Evolutionary conservation across 768 basidiomycete genomes (phyloP), one percentile per base, ranked within the genome.

Genomic region (Kwoniella pini): DNA sequence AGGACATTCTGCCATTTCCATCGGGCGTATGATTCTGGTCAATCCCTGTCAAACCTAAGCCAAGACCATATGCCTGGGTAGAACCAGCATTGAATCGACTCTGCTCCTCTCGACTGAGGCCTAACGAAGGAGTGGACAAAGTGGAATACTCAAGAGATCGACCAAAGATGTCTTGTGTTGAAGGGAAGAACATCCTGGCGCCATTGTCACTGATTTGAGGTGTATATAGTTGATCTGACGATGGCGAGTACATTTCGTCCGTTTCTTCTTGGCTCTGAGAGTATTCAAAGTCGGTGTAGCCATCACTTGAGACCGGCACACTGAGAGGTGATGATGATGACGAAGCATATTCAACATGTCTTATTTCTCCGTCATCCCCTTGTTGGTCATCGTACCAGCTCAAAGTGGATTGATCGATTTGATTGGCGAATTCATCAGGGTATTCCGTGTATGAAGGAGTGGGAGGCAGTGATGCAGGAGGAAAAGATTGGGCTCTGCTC

Each of bases 281-380:
- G 11, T 21, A 4, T 6, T 44, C 24, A 27, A 21, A 39, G 22
- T 7, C 12, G 15, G 3, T 27, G 17, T 28, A 19, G 19, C 39
- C n/a, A n/a, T 26, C 26, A 4, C 21, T 54, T 13, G 30, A 33
- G 30, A 10, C 17, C 3, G 38, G 7, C 5, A 40, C 22, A 21
- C 26, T 21, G 13, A 24, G 6, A 0, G 21, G 6, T 2, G 30
- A 9, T 33, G 26, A 58, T 36, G 33, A 36, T 36, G 33, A 36
- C 33, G 33, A 57, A 24, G 44, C 57, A 43, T 58, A 58, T 50
- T 58, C 57, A 13, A 58, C 46, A 30, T 58, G 57, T 31, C 46
- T 27, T 24, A 42, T 27, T 24, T 51, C 28, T 7, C 38, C 26
- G 24, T 49, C 45, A 24, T 57, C 33, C n/a, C 24, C 33, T 13